These are phyloP conservation scores for Oryza longistaminata DNA, from an alignment of 176 grass and related monocot genomes.

Conservation along the genomic window DNA sequence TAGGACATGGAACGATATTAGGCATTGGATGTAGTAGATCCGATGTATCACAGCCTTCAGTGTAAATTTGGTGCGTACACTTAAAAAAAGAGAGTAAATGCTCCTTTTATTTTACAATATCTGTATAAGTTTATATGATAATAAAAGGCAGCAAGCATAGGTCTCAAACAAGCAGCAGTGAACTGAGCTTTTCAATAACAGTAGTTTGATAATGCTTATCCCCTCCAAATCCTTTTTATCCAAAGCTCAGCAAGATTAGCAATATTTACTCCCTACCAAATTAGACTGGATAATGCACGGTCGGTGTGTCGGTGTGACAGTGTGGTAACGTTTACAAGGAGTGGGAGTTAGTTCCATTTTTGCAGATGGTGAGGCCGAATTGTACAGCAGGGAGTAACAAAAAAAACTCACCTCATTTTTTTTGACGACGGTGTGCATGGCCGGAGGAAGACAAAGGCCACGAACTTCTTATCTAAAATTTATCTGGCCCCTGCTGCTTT, in stretches of 20 bases:
- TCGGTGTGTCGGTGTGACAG: not conserved
- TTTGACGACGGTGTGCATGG: not conserved
- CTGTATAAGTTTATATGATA: not conserved
- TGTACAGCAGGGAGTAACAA: not conserved
- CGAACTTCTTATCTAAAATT: conserved; percentile 71
- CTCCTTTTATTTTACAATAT: too few species aligned
- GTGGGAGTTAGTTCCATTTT: not conserved
- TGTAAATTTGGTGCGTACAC: not conserved
- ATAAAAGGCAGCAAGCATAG: not conserved
- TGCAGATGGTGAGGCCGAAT: not conserved
- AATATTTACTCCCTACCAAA: not conserved
- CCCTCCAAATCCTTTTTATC: not conserved
- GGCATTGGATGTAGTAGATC: not conserved
- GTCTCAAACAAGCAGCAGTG: not conserved
- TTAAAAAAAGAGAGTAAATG: too few species aligned
- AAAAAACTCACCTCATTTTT: not conserved
- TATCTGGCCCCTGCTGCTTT: conserved; percentile 38
- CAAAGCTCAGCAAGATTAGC: not conserved
- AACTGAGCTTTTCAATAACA: not conserved
- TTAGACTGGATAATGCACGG: not conserved
- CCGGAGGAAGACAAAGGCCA: conserved; percentile 38
- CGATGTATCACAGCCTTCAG: not conserved
- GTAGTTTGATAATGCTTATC: not conserved
- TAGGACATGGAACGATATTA: not conserved
- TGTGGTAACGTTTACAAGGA: not conserved